Evolutionary conservation across 495 filamentous ascomycete species (phyloP), one percentile per base, ranked within the genome.

Genomic region (Penicillium malachiteum): DNA sequence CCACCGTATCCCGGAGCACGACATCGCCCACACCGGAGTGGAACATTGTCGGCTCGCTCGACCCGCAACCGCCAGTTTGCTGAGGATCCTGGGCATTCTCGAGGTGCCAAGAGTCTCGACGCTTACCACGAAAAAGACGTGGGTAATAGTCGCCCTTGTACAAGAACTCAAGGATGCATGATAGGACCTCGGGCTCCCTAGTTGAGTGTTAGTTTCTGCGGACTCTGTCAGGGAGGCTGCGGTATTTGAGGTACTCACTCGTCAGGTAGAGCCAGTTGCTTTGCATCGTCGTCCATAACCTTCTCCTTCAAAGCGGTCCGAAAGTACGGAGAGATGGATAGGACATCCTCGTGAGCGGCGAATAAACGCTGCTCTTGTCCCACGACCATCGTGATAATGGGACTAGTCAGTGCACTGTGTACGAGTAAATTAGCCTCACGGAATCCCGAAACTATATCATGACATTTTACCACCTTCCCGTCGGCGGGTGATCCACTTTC

Each of bases 1-100:
- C 83, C 57, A 87, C 86, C 14, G 92, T 97, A 75, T 97, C 92
- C 58, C 88, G 85, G 55, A 97, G 85, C 62, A 97, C 72, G 55
- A 87, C 71, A 57, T 86, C 86, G 67, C 79, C 82, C 60, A 87
- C 78, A 64, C 83, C 84, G 56, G 82, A 63, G 70, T 84, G 81
- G 69, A 86, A 87, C 63, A 94, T 80, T 50, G 88, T 92, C 58
- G 89, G 80, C 77, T 90, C 85, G 70, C 85, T 86, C 61, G 83
- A 82, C 57, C 78, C 83, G 71, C 79, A 77, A 65, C 82, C 81
- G 73, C 82, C 80, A 53, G 69, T 73, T 61, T 71, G 59, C 62
- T 64, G 68, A 46, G 73, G 57, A 55, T 77, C 74, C 54, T 78
- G 66, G 40, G 72, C 65, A 61, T 75, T 82, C 78, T 92, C 88